Base-by-base conservation (phyloP, 441 rosid genomes). In the Erodium chrysanthum region DNA sequence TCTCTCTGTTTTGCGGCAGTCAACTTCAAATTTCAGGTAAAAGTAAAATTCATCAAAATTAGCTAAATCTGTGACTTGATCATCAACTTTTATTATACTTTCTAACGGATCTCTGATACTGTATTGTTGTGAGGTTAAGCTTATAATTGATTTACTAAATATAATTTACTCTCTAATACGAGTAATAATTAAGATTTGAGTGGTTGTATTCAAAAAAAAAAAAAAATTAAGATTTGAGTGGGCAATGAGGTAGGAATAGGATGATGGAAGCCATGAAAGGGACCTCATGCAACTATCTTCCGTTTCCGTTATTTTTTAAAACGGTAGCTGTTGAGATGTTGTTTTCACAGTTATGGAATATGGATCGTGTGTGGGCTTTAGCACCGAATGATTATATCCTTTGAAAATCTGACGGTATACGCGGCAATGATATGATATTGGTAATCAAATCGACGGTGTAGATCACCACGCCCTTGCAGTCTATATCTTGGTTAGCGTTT, bases 271-370 rank as follows among this genome's bases (percentile, higher is more conserved):
- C 75, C 63, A 70, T 74, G 80, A 70, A 63, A 73, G 60, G 14
- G 66, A 76, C 70, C 15, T 15, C 21, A 52, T 31, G 35, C 35
- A 31, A 31, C 35, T 31, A 31, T 31, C 7, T 31, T 12, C 2
- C 7, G n/a, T 22, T 62, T 50, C 7, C 15, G 4, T 6, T 5
- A 4, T 5, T 44, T 0, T 65, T 23, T 60, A 67, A 48, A 58
- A 21, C 23, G 60, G 72, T 37, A 68, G 77, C 67, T 8, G 77
- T 65, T 74, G 68, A 58, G 66, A 42, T n/a, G 77, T 21, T 71
- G 46, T 31, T 77, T 67, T 77, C 76, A 50, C 23, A 18, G 54
- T 3, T 25, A 40, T 22, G 14, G n/a, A 46, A 5, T 1, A 4
- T 66, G n/a, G n/a, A 0, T 21, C 0, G 17, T 0, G 40, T 23